Percentiles rank a stretch among this genome's conserved stretches.
These are phyloP conservation scores for Artemisia argyi DNA, from an alignment of 129 eudicot species.

Conservation along the genomic window DNA sequence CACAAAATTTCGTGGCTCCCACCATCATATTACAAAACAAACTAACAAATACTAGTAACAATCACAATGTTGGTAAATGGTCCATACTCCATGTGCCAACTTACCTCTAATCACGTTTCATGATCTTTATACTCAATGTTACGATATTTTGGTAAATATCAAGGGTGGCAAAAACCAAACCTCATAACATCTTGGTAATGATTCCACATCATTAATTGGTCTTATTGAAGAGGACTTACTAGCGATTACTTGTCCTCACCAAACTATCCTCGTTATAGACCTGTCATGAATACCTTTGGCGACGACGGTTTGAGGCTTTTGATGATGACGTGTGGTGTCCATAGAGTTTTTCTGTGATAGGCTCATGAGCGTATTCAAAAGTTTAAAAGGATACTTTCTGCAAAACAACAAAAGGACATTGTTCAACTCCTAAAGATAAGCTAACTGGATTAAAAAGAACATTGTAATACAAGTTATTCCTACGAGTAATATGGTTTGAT, in stretches of 20 bases:
- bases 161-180: not conserved
- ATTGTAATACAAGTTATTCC: too few relatives aligned
- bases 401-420: conserved; percentile 56
- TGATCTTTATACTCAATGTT: not conserved
- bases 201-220: too few relatives aligned
- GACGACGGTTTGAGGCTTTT: too few relatives aligned
- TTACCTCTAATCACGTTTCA: not conserved
- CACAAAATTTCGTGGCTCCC: not conserved
- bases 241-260: too few relatives aligned
- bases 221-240: too few relatives aligned
- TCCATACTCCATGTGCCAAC: conserved; percentile 7
- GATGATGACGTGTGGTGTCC: too few relatives aligned
- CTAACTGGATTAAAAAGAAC: too few relatives aligned
- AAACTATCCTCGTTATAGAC: too few relatives aligned
- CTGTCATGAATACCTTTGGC: too few relatives aligned
- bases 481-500: too few relatives aligned
- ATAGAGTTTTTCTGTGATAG: conserved; percentile 57
- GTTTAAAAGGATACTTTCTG: conserved; percentile 54
- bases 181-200: not conserved
- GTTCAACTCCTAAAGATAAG: conserved; percentile 14
- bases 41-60: not conserved
- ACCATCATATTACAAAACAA: not conserved
- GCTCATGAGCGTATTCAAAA: conserved; percentile 41
- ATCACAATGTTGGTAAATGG: not conserved
- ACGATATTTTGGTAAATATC: not conserved